Base-by-base conservation (phyloP, 169 alveolate genomes). In the Babesia gibsoni region DNA sequence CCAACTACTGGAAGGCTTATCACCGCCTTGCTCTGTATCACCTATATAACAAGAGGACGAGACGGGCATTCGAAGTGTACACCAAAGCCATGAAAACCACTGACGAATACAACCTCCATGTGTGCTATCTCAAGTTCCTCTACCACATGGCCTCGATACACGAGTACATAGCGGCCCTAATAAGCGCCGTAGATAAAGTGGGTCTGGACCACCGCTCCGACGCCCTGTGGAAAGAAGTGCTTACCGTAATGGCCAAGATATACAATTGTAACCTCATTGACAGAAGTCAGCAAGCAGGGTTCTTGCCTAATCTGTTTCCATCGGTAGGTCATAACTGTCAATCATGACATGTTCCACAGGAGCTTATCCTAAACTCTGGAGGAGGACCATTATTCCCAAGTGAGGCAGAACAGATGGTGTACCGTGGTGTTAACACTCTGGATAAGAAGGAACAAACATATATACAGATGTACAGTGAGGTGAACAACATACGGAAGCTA, bases 131-230 rank as follows among this genome's bases (percentile, higher is more conserved):
- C 65, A 66, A 73, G 43, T 87, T 87, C 61, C 57, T 86, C 16
- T 87, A 87, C 57, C 90, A 83, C 56, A 87, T 83, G 29, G 88
- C 92, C 20, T 87, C 92, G 3, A 73, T 87, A 27, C 92, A 87
- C 48, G 92, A 87, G 73, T 87, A 87, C 57, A 87, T 87, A 27
- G 78, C 81, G 41, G 77, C 83, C 25, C 52, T 87, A 16, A 59
- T 87, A 57, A 79, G 53, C 30, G 89, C 86, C 25, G 29, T 77
- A 22, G 86, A 77, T 25, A 66, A 54, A 73, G 86, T 77, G 39
- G 92, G 92, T 12, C 58, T 77, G 63, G 92, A 87, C 61, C 75
- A 69, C 39, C 52, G 89, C 36, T 82, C 92, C 20, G 90, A 84
- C 30, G 64, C 57, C n/a, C 68, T 87, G 16, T 87, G 92, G 92